Base-by-base conservation (phyloP, 208 protist genomes). In the Zelonia costaricensis region DNA sequence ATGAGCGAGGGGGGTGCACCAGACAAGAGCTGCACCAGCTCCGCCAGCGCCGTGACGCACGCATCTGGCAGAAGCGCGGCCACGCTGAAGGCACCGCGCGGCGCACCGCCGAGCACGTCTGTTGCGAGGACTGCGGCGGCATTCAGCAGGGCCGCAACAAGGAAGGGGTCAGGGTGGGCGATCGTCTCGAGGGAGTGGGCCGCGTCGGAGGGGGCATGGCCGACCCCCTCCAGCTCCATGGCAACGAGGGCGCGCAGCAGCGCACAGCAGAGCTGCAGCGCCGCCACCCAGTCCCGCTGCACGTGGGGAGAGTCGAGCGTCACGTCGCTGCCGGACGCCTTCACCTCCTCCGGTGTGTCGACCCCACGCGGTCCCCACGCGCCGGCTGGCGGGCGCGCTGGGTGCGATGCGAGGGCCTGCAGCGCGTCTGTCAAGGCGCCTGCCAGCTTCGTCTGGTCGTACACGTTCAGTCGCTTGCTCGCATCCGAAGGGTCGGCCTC, bases 401-500 rank as follows among this genome's bases (percentile, higher is more conserved):
- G 38, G 2, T 53, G 47, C 1, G 45, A 20, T 36, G 46, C 30
- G 9, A 63, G 38, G 3, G 25, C 31, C 1, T 55, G 23, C 12
- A 72, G 20, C 23, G 49, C 57, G 23, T 33, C 27, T 13, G 65
- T 39, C 49, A 60, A 28, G 13, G 65, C 57, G 30, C 18, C n/a
- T 4, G 57, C 57, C 47, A 65, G 18, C 30, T 60, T 72, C 16
- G 57, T 64, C 12, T 10, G 33, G 23, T 65, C 57, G 36, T 61
- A 65, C 39, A 72, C 48, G 36, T 65, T 72, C 42, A 64, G 36
- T 3, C 27, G 65, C 22, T 27, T 48, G 12, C 4, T 18, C 4
- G 3, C 16, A 5, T 31, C 9, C 36, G 22, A 2, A 27, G 5
- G 49, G 30, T 38, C 28, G 20, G 3, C 10, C n/a, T n/a, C n/a